phyloP scores from a whole-genome alignment of 2,329 filamentous ascomycete species.

The Aureobasidium uvarum region DNA sequence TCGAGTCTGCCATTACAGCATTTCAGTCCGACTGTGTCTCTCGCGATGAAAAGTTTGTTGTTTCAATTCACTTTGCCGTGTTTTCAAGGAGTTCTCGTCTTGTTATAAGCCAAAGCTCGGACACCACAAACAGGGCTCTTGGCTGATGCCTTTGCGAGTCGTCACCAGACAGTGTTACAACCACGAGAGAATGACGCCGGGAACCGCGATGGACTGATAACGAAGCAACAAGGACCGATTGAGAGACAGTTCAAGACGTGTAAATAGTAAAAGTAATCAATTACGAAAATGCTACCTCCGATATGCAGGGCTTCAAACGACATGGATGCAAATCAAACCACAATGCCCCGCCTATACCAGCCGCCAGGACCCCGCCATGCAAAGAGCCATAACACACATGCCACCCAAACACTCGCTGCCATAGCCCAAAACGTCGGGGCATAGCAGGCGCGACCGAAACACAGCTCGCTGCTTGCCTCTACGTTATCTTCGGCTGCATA shows the following conservation, averaged over 20 bases:
- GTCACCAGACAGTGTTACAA: conserved; percentile 12
- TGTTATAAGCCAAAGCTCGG: conserved; percentile 24
- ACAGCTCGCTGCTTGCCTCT: conserved; percentile 57
- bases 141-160: conserved; percentile 4
- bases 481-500: conserved; percentile 54
- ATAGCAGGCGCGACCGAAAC: conserved; percentile 81
- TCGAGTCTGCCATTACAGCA: conserved; percentile 21
- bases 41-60: neutral
- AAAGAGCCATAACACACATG: conserved; percentile 67
- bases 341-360: conserved; percentile 23
- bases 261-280: neutral
- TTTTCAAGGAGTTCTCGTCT: neutral
- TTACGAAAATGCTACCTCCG: neutral
- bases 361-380: conserved; percentile 71
- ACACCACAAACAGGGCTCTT: neutral
- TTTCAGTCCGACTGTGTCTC: neutral
- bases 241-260: neutral
- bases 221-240: conserved; percentile 13
- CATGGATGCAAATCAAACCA: conserved; percentile 3
- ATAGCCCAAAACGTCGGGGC: conserved; percentile 82
- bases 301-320: neutral
- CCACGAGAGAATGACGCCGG: conserved; percentile 6
- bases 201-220: neutral
- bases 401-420: conserved; percentile 74
- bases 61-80: neutral